These are phyloP conservation scores for Begonia loranthoides DNA, from an alignment of 306 rosid genomes.

Conservation along the genomic window DNA sequence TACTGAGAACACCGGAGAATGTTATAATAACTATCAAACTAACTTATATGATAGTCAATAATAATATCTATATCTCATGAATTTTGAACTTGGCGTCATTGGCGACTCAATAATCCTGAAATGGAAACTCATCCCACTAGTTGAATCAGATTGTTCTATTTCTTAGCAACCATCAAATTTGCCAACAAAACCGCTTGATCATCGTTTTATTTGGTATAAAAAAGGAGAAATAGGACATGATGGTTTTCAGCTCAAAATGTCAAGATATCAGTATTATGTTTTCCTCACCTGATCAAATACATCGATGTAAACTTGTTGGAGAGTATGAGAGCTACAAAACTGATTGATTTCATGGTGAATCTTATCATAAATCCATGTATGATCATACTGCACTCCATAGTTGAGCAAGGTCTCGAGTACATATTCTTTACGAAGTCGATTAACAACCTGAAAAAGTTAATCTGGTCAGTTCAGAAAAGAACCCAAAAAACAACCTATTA, in stretches of 20 bases:
- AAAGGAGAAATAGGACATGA: not conserved
- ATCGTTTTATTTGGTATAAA: not conserved
- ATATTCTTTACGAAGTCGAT: conserved; percentile 60
- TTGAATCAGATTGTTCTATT: no score
- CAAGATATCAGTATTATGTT: not conserved
- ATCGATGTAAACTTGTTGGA: conserved; percentile 87
- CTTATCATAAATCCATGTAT: conserved; percentile 93
- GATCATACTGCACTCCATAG: conserved; percentile 74
- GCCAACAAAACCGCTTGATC: no score
- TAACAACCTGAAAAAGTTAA: conserved; percentile 54
- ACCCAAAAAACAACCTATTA: not conserved
- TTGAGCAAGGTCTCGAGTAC: conserved; percentile 70
- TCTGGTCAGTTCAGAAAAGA: conserved; percentile 7
- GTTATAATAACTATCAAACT: no score
- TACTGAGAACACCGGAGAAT: no score
- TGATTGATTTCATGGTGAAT: conserved; percentile 93
- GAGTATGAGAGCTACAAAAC: conserved; percentile 79
- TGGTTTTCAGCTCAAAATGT: not conserved
- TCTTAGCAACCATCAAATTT: no score
- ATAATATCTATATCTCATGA: no score
- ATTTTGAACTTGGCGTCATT: no score
- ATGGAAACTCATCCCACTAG: no score
- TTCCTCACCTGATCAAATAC: conserved; percentile 73
- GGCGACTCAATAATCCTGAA: no score
- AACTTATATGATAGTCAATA: no score